Base-by-base conservation (phyloP, 352 stramenopile species). In the Phytophthora ohioensis region DNA sequence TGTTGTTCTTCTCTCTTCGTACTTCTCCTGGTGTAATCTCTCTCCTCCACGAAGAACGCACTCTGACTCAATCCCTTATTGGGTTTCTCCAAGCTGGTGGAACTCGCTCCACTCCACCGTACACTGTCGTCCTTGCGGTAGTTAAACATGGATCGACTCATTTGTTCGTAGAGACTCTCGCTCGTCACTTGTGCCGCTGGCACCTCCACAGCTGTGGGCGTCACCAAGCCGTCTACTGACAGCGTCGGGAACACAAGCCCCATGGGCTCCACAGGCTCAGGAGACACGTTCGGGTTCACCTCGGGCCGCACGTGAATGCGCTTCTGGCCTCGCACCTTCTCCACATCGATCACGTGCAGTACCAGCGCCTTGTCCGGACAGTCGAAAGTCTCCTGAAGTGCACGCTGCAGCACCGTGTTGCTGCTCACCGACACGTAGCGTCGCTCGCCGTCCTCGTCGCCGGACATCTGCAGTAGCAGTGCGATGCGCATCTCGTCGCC, bases 261-360 rank as follows among this genome's bases (percentile, higher is more conserved):
- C 64, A 94, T 72, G 9, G 84, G 79, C 47, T 79, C 65, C 11
- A 94, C 84, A 0, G 87, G 87, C 61, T 92, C 86, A 0, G 88
- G 88, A n/a, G 88, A 95, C 31, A 95, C 85, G 67, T 93, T 92
- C 35, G 85, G 84, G 73, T 93, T 91, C 64, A 88, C 85, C 56
- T 93, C 85, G 0, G 82, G 85, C 1, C 81, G 85, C 53, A 95
- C 84, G 64, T 93, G 82, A 63, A 95, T 92, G 31, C 73, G 71
- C 61, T 82, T 84, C 61, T 79, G 71, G 12, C 73, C 78, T 0
- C 36, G 57, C 42, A 93, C 84, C 31, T 87, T 82, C 17, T 74
- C 70, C 38, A 95, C 75, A 42, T 87, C 80, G 59, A 95, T 85
- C 38, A 95, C 71, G 69, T 95, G 88, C 47, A 95, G 76, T 67